Base-by-base conservation (phyloP, 805 yeast species). In the Barnettozyma pratensis region DNA sequence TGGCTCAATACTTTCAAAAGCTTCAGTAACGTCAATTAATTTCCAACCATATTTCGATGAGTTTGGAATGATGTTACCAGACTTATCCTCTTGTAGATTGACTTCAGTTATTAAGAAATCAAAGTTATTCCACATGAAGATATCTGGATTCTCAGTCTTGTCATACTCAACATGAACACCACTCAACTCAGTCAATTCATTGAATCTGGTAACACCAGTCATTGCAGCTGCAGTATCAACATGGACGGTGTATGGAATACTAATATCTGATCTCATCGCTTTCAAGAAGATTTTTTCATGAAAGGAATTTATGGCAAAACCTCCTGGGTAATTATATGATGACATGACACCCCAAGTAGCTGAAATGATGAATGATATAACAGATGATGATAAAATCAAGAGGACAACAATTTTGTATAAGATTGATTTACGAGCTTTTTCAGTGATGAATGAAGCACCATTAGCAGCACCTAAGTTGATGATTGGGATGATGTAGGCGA, bases 321-420 rank as follows among this genome's bases (percentile, higher is more conserved):
- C 97, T 10, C 97, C 97, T 3, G 97, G 96, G 61, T 92, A 92
- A 64, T 92, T 92, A 63, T 70, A 70, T 44, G 85, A 74, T 1
- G 96, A 88, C 5, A 81, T 72, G 42, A 73, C 75, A 0, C 83
- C 77, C 73, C 81, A 81, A 9, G 73, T 60, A 1, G 75, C 39
- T 0, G 91, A 77, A 4, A 72, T 44, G 0, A 66, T 44, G 6
- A 75, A 48, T 2, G 79, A 69, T 0, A 74, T 28, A 0, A 67
- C 48, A 2, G 67, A 50, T 1, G 70, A 47, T 0, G 71, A 52
- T 6, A 68, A 45, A 5, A 60, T 40, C 0, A 34, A 6, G 14
- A 55, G 14, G 6, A 46, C 57, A 7, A 49, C 39, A 11, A 48
- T 50, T 34, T 31, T 64, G 39, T 45, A 58, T 7, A 44, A 14